Base-by-base conservation (phyloP, 2,329 filamentous ascomycete species). In the Thielaviopsis euricoi region DNA sequence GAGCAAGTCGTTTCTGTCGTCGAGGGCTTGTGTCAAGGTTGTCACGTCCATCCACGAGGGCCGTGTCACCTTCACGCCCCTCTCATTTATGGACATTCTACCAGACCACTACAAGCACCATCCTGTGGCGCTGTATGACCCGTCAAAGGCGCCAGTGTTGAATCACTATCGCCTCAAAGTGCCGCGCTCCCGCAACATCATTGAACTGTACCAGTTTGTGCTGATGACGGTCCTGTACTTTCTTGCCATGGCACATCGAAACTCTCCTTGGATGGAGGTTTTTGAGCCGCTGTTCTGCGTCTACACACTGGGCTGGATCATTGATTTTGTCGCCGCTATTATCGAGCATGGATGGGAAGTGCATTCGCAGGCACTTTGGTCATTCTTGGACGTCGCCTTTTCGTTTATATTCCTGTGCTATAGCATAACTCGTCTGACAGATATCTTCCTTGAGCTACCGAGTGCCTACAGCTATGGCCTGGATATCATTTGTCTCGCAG, bases 141-240 rank as follows among this genome's bases (percentile, higher is more conserved):
- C 84, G 2, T 71, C 80, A 19, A 77, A 78, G 60, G 82, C 82
- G 3, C 80, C 81, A 2, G 65, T 86, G 4, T 72, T 88, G 15
- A 87, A 87, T 62, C 85, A 88, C 62, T 84, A 85, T 64, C 81
- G 85, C 1, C 74, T 87, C 17, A 83, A 86, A 63, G 85, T 87
- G 0, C 85, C 85, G 0, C 75, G 82, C 17, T 82, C 81, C 2
- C 73, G 85, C 52, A 85, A 83, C 64, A 66, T 83, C 48, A 76
- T 87, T 60, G 85, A 87, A 65, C 74, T 83, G 1, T 68, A 71
- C 43, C 82, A 87, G 64, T 87, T 87, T 64, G 61, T 82, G n/a
- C 67, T 85, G 10, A 72, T 88, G 0, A 70, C 87, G 10, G 67
- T 69, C 0, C 70, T 87, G 6, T 88, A 85, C 64, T 70, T 85